Evolutionary conservation across 2,329 filamentous ascomycete species (phyloP), one percentile per base, ranked within the genome.

Genomic region (Catunica adiposa): DNA sequence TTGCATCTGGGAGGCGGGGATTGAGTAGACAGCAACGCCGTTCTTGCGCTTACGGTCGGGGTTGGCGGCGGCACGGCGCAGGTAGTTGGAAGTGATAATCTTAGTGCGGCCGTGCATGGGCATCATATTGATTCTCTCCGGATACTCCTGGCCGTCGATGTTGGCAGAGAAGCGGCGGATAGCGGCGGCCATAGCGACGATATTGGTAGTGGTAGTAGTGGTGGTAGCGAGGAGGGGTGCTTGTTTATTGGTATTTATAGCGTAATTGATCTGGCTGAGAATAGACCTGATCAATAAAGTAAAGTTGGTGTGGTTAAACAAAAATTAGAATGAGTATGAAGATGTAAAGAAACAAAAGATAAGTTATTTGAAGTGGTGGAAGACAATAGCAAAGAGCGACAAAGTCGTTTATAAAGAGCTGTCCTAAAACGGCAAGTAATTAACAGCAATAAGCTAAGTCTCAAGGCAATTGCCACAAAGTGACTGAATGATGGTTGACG

Each of bases 1-100:
- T 4, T 38, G 53, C 23, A 31, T 48, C n/a, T 47, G 17, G 8
- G 31, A n/a, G 37, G 37, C 23, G 47, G 54, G 6, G 7, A 42
- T 9, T 8, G 38, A 26, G 46, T 55, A 57, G 29, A 54, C 44
- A 44, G 55, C 42, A 25, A 22, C 37, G 31, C 55, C 55, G 23
- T 57, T 40, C 51, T 57, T 57, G 31, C 51, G 52, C 17, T 20
- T 44, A 37, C 52, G 52, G 38, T 47, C 37, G 46, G 37, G 17
- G 37, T 57, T 38, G 9, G 44, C 14, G 3, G 54, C 46, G 38
- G 50, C 50, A 50, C 54, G 57, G 37, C 31, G 31, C 17, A 54
- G 15, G 34, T 56, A 58, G 25, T 38, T 17, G 25, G 15, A 4
- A 3, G 53, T 48, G 23, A 58, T 37, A 40, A 42, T 47, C 50